Percentiles rank a stretch among this genome's conserved stretches.
These are phyloP conservation scores for Astrocystis sublimbata DNA, from an alignment of 495 filamentous ascomycete genomes.

Conservation along the genomic window DNA sequence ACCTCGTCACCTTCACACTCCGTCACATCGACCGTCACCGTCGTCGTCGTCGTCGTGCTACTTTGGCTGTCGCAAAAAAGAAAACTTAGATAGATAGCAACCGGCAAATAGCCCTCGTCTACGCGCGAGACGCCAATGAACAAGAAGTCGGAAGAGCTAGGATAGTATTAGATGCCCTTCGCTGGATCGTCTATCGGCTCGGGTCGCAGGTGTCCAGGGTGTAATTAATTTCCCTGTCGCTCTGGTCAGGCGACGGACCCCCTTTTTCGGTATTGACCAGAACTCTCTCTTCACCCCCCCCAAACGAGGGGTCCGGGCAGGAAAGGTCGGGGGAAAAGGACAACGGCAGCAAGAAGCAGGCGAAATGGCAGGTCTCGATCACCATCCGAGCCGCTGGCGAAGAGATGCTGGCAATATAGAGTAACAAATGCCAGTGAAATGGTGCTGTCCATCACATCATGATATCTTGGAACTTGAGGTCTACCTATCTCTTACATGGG, in stretches of 20 bases:
- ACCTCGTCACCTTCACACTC: background rate
- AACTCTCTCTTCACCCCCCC: conserved; percentile 2
- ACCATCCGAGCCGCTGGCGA: background rate
- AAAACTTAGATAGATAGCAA: background rate
- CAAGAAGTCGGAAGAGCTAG: conserved; percentile 5
- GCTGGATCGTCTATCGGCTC: background rate
- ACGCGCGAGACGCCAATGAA: background rate
- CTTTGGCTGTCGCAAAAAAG: background rate
- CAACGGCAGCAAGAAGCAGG: background rate
- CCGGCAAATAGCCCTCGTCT: background rate
- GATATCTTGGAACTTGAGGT: too few species aligned
- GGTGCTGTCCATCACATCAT: background rate
- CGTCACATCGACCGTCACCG: background rate
- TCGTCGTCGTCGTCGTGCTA: background rate
- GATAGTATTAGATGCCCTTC: background rate
- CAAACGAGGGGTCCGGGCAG: too few species aligned
- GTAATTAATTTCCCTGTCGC: background rate
- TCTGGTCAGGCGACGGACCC: background rate
- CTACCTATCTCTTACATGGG: background rate
- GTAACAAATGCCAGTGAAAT: background rate
- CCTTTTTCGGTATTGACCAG: background rate
- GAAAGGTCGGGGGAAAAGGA: too few species aligned
- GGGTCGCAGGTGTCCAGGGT: background rate
- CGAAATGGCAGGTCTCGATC: background rate
- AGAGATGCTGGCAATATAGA: background rate